These are phyloP conservation scores for Metschnikowia drakensbergensis DNA, from an alignment of 805 yeast species.

Conservation along the genomic window DNA sequence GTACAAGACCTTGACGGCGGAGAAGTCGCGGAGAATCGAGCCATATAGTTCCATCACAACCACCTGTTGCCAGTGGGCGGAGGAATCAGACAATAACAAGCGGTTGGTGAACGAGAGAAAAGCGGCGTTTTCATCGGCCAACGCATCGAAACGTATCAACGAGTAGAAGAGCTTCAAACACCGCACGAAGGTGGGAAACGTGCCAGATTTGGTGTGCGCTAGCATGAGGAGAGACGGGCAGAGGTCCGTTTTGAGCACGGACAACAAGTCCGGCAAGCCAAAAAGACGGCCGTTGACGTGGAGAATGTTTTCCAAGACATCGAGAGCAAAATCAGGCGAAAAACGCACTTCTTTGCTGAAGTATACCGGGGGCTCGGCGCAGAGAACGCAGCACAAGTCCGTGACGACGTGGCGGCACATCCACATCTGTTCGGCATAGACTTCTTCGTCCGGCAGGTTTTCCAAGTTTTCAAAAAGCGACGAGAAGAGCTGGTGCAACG, in stretches of 20 bases:
- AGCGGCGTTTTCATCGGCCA: conserved; percentile 79
- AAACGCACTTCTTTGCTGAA: conserved; percentile 47
- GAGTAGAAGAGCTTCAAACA: conserved; percentile 68
- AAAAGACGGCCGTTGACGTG: conserved; percentile 59
- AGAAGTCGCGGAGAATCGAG: conserved; percentile 54
- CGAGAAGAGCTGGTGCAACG: conserved; percentile 79
- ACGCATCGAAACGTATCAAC: conserved; percentile 51
- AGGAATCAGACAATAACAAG: conserved; percentile 23
- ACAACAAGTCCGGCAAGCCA: conserved; percentile 51
- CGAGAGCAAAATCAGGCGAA: conserved; percentile 67
- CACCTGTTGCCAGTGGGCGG: conserved; percentile 61
- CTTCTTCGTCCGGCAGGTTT: background rate
- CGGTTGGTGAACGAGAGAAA: conserved; percentile 73
- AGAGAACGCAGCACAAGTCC: conserved; percentile 69
- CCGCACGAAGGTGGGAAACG: conserved; percentile 69
- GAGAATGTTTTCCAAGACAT: conserved; percentile 75
- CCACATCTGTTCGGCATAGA: background rate
- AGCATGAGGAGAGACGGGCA: conserved; percentile 74
- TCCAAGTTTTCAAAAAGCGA: conserved; percentile 65
- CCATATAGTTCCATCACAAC: conserved; percentile 71
- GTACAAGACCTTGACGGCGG: conserved; percentile 50
- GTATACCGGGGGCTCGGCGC: conserved; percentile 50
- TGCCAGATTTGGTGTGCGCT: conserved; percentile 48
- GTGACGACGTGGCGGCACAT: conserved; percentile 69
- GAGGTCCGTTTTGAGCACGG: conserved; percentile 59